Conservation (phyloP, 176 grass and related monocot genomes). For the Pharus latifolius region DNA sequence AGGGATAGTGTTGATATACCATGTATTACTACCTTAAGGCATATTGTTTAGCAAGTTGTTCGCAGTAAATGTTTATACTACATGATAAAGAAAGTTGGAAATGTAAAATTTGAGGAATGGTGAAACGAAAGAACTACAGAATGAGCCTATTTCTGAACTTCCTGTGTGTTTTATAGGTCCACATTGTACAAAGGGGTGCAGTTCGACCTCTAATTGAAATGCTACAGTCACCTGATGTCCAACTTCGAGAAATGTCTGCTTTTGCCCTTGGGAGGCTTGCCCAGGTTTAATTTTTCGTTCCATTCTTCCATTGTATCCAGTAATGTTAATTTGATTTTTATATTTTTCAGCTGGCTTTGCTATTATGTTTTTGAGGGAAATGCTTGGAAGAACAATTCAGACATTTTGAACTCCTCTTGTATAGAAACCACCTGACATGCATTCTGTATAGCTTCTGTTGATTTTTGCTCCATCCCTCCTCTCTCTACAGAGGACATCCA, state of each 20-base stretch:
- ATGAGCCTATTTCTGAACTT: background rate
- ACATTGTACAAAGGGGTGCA: constrained; percentile 98
- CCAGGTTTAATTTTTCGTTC: constrained; percentile 50
- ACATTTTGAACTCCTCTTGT: background rate
- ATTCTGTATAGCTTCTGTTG: background rate
- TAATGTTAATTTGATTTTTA: background rate
- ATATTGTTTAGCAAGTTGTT: background rate
- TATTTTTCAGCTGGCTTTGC: background rate
- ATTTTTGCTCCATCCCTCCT: background rate
- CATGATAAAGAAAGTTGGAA: background rate
- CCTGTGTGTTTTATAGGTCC: constrained; percentile 52
- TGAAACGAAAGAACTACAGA: background rate
- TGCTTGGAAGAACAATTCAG: background rate
- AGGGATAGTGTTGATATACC: background rate
- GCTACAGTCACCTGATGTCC: constrained; percentile 87
- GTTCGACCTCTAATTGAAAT: constrained; percentile 89
- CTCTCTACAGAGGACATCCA: background rate
- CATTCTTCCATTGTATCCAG: background rate
- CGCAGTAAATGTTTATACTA: background rate
- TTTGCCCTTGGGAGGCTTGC: constrained; percentile 99
- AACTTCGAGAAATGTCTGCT: constrained; percentile 96
- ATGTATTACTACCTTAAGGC: background rate
- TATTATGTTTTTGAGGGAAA: background rate
- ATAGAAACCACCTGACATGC: background rate
- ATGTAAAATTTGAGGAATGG: background rate